Evolutionary conservation across 495 filamentous ascomycete genomes (phyloP), one percentile per base, ranked within the genome.

Genomic region (Bathelium albidoporum): DNA sequence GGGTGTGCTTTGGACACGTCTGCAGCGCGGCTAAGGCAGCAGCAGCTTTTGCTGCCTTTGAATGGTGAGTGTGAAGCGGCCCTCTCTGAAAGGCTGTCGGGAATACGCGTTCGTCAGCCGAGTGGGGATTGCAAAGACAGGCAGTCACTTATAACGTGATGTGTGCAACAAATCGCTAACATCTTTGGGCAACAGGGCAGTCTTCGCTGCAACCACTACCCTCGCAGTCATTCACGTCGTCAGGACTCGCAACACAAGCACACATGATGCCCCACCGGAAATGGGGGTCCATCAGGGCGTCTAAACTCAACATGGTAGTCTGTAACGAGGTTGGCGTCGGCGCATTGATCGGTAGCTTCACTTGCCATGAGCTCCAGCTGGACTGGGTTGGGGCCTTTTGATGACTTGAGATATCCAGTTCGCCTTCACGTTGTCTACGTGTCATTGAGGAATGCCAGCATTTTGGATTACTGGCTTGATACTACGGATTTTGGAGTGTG

Each of bases 31-130:
- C 81, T 31, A 79, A 81, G 66, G 83, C 81, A 11, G 80, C 75
- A 0, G 77, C 77, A 7, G 79, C 79, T 4, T 81, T 87, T 75
- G 79, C 73, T 0, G 77, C 82, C 1, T 78, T 86, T 69, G 78
- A 82, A 64, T 87, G 82, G 85, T 83, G 71, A 64, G 74, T 69
- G 20, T 32, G 12, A n/a, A n/a, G 44, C n/a, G 36, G 36, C 31
- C 32, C 24, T 61, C 59, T 20, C 45, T 31, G 28, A n/a, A n/a
- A n/a, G n/a, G n/a, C n/a, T n/a, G n/a, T n/a, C n/a, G n/a, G n/a
- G n/a, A n/a, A n/a, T n/a, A n/a, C n/a, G n/a, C n/a, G n/a, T n/a
- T n/a, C n/a, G n/a, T n/a, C n/a, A n/a, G n/a, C n/a, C n/a, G n/a
- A n/a, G n/a, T n/a, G n/a, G n/a, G n/a, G n/a, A n/a, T n/a, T n/a